A percentile compares a stretch with the other conserved stretches of the same genome.
Conservation (phyloP, 805 yeast species). For the Pichia manshurica region DNA sequence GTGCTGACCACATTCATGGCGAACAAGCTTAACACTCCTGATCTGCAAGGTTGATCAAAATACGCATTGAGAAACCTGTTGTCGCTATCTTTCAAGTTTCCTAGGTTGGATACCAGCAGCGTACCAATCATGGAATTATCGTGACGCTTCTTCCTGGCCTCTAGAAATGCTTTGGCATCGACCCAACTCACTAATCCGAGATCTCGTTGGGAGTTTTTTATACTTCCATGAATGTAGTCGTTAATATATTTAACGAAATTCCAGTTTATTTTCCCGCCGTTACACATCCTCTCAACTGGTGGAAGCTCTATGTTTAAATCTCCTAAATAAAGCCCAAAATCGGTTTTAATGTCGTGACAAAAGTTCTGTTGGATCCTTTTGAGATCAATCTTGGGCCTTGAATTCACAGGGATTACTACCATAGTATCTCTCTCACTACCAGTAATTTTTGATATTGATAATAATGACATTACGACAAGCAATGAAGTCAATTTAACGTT, state of each 20-base stretch:
- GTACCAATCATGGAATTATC: slow-evolving; percentile 16
- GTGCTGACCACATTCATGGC: slow-evolving; percentile 13
- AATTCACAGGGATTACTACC: slow-evolving; percentile 13
- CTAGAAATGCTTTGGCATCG: slow-evolving; percentile 9
- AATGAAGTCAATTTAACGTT: slow-evolving; percentile 15
- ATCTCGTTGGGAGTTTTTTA: slow-evolving; percentile 10
- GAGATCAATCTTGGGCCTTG: slow-evolving; percentile 8
- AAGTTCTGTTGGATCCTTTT: neutral
- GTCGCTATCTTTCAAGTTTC: neutral
- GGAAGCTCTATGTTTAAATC: slow-evolving; percentile 12
- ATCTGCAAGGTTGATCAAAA: slow-evolving; percentile 15
- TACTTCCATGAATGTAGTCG: slow-evolving; percentile 10
- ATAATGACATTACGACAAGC: slow-evolving; percentile 9
- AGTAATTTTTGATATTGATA: slow-evolving; percentile 11
- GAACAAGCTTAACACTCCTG: slow-evolving; percentile 13
- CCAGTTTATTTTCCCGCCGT: slow-evolving; percentile 10
- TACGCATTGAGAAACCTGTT: slow-evolving; percentile 7
- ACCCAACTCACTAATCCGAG: slow-evolving; percentile 12
- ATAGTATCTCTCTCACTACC: slow-evolving; percentile 12
- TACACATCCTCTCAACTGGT: slow-evolving; percentile 6
- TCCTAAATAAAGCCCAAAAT: slow-evolving; percentile 14
- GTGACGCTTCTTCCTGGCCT: slow-evolving; percentile 2
- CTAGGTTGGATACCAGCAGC: slow-evolving; percentile 10
- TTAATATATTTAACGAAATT: slow-evolving; percentile 11
- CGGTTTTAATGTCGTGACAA: neutral